Base-by-base conservation (phyloP, 306 rosid genomes). In the Geum urbanum region DNA sequence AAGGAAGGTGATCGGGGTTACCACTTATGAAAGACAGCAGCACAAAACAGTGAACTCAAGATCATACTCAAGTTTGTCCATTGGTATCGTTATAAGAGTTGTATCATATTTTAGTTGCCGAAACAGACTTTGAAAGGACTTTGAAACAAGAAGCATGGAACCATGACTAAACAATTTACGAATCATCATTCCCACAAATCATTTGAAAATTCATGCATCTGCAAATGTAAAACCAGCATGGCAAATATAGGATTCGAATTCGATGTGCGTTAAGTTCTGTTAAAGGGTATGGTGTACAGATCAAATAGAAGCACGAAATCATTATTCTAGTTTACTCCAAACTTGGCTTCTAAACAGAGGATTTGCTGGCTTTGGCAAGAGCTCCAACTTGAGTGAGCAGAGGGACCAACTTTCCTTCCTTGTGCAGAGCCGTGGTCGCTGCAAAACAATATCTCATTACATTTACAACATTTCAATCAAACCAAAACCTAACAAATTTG, bases 321-420 rank as follows among this genome's bases (percentile, higher is more conserved):
- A 35, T 54, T 15, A 35, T 54, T 18, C 22, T 37, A 27, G 5
- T 57, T 52, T 12, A 56, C 47, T 62, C 11, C 72, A 22, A 24
- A 5, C 50, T 45, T 60, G 4, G 37, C 67, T 68, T 13, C 73
- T 16, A 84, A 19, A 86, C 71, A 71, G 91, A 15, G 35, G 83
- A 5, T 47, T 54, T 32, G 37, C 37, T 32, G 37, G 37, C 37
- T 32, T 32, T 35, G n/a, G 82, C 65, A 74, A 76, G 41, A 46
- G 87, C 96, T 77, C 92, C 96, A 32, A 89, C 95, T 57, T 86
- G 74, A 20, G 86, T 74, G 70, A 94, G 78, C 61, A 91, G 78
- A 65, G 97, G 81, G 9, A 88, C 67, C 84, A 94, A 80, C 79
- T 89, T 82, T 65, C 95, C 97, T 63, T 85, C 81, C 41, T 50